Base-by-base conservation (phyloP, 495 filamentous ascomycete species). In the Penicillium ochrochloron region DNA sequence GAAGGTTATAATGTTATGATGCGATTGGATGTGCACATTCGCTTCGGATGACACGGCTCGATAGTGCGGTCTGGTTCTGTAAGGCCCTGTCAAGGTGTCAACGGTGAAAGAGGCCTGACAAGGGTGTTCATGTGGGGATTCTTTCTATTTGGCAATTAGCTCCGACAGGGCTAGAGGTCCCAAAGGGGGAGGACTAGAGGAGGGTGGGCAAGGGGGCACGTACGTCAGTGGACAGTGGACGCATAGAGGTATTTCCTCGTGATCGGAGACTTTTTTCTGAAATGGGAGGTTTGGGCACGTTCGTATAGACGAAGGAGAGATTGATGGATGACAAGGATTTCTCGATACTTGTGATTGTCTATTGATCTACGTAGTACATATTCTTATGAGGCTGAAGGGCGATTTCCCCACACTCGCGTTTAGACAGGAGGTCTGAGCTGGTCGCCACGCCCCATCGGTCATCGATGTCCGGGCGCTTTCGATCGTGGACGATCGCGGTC, bases 361-460 rank as follows among this genome's bases (percentile, higher is more conserved):
- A n/a, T 44, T 12, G 44, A 46, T 23, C 42, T 46, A 46, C 25
- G 14, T 31, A 27, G 3, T 19, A 25, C n/a, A 25, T 50, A 31
- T 19, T 37, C n/a, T 33, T 33, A 37, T 62, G 60, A 62, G 60
- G 60, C 60, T 62, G 60, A 62, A 56, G 27, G 59, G 51, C 17
- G 27, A 50, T 55, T 37, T 62, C 60, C 60, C 60, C 60, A 62
- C 60, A 62, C 19, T 54, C 60, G 60, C 60, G 60, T 54, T 35
- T 62, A 62, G 15, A 34, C 11, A 56, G 53, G 29, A 39, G 53
- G 53, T 39, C 53, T 37, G 53, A 54, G 51, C 51, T 54, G 51
- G 51, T 34, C 31, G 44, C 42, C 42, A 5, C 19, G 42, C 44
- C 44, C 44, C 44, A 48, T 48, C 44, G 21, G 21, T 48, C 44